Evolutionary conservation across 2,329 filamentous ascomycete genomes (phyloP), one percentile per base, ranked within the genome.

Genomic region (Pseudogymnoascus verrucosus): DNA sequence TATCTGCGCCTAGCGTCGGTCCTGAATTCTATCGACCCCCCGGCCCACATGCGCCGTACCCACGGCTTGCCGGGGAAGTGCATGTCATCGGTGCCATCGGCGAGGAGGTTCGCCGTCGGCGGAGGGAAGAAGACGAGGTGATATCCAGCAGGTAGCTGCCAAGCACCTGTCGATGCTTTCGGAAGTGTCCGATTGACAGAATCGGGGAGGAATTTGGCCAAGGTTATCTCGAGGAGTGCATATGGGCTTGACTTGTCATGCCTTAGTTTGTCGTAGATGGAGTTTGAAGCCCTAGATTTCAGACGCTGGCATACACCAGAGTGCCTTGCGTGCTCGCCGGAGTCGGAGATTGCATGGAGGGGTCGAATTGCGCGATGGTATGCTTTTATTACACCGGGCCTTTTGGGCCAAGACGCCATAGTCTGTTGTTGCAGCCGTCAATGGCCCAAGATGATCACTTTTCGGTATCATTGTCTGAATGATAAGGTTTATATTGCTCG

Each of bases 121-220:
- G 89, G 83, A 65, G 92, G 91, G 77, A 96, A 97, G 78, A 96
- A 96, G 67, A 93, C 85, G 37, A 96, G 81, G 74, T 97, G 92
- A 73, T 96, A 88, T 37, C 88, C 89, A 31, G 51, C 51, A 14
- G 51, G 51, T 36, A 57, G 51, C 28, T 34, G 8, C 14, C 28
- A 34, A 21, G 51, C 2, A 21, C n/a, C 3, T 4, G 6, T 14
- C 11, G 1, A 5, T 5, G 16, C 5, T 8, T 19, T 12, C n/a
- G n/a, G 51, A 36, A 57, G 51, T 34, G 51, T 34, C 5, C 16
- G 26, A 19, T 34, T 34, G 51, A 57, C 51, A 21, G 10, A 34
- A 19, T 7, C 16, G 10, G 51, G 51, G 10, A 57, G 51, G 11
- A 14, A 21, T 21, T 12, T 34, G 10, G 11, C 19, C 5, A 57